Conservation (phyloP, 2,329 filamentous ascomycete genomes). For the Lomentospora prolificans region DNA sequence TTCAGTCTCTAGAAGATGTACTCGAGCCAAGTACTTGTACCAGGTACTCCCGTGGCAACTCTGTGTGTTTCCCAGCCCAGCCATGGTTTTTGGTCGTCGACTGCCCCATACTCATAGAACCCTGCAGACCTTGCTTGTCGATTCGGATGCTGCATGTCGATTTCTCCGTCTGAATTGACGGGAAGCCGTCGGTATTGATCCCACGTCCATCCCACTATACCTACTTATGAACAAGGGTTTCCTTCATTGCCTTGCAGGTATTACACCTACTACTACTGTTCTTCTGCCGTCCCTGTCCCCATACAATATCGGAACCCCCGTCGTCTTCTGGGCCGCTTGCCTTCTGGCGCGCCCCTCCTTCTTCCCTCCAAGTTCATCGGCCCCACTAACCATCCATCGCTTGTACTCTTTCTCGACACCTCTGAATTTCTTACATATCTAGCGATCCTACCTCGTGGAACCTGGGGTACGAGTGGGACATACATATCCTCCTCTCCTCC, state of each 20-base stretch:
- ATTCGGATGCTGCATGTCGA: constrained; percentile 34
- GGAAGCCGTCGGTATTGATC: constrained; percentile 35
- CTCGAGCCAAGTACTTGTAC: constrained; percentile 7
- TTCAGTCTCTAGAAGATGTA: neutral
- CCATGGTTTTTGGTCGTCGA: neutral
- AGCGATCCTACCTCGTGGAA: constrained; percentile 16
- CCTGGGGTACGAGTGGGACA: constrained; percentile 15
- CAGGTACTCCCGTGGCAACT: constrained; percentile 1
- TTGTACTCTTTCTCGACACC: constrained; percentile 14
- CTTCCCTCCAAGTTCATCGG: constrained; percentile 5
- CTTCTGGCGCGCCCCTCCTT: neutral
- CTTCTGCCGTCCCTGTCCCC: constrained; percentile 1
- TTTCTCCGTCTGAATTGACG: constrained; percentile 33
- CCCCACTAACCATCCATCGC: constrained; percentile 15
- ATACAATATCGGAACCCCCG: constrained; percentile 5
- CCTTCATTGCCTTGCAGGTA: constrained; percentile 23
- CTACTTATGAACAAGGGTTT: constrained; percentile 29
- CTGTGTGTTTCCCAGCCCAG: neutral
- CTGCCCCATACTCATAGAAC: constrained; percentile 7
- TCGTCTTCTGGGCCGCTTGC: neutral
- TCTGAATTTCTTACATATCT: constrained; percentile 27
- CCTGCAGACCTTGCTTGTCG: constrained; percentile 30
- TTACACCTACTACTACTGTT: neutral
- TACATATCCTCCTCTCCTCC: constrained; percentile 9
- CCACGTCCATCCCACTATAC: constrained; percentile 28